Evolutionary conservation across 352 stramenopile species (phyloP), one percentile per base, ranked within the genome.

Genomic region (Globisporangium echinulatum): DNA sequence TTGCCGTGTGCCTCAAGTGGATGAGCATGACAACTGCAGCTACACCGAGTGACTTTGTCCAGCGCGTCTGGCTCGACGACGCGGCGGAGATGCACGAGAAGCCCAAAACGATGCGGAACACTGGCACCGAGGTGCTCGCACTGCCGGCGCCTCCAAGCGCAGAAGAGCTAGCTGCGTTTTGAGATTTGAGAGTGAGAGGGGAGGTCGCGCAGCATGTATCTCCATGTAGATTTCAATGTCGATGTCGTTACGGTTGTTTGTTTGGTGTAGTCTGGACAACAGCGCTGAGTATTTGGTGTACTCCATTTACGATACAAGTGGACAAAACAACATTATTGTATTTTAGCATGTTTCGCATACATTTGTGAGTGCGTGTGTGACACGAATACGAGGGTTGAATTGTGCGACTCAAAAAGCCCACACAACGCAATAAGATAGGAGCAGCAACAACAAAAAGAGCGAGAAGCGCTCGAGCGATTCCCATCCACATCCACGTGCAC

Each of bases 1-100:
- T 67, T 48, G 70, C 64, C 0, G 54, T 77, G 44, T 82, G 73
- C 17, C 59, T 79, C 47, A 69, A 76, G 10, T 82, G 66, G 68
- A 47, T 54, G 13, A 51, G 52, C 6, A 37, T 82, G 39, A 42
- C 48, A 7, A 49, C 37, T 7, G 46, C 50, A 9, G 49, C 54
- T 7, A 25, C 58, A 4, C 57, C 69, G 4, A 75, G 44, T 11
- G 49, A 71, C 8, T 82, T 77, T 59, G 48, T 82, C 4, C 17
- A 66, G 33, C 63, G 73, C 13, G 69, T 77, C 14, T 82, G 73
- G 73, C 47, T 82, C 10, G 68, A 79, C n/a, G 73, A 82, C 54
- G 65, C 58, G 5, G 56, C 46, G 2, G 49, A 59, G 0, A 79
- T 82, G 73, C 42, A 58, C 14, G 58, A 75, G 14, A 79, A 79